These are phyloP conservation scores for Hyphopichia wangnamkhiaoensis DNA, from an alignment of 1,139 yeast species.

Conservation along the genomic window DNA sequence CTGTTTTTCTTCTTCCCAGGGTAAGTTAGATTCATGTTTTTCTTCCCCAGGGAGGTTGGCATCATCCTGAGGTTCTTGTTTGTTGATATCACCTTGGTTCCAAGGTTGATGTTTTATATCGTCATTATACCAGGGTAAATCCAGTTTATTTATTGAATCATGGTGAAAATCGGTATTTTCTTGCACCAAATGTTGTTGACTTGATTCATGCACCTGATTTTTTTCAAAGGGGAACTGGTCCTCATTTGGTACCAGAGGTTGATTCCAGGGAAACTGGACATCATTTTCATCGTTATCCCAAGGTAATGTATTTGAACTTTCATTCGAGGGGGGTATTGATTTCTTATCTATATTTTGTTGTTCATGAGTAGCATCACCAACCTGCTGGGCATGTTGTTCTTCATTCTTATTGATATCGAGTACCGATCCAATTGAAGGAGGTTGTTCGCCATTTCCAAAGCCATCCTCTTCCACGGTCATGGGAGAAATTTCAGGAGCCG, in stretches of 20 bases:
- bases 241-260: not conserved
- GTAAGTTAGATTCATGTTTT: not conserved
- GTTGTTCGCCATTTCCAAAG: not conserved
- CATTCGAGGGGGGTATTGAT: constrained; percentile 6
- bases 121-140: constrained; percentile 5
- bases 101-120: constrained; percentile 5
- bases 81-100: constrained; percentile 1
- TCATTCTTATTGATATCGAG: not conserved
- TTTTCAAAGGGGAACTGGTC: constrained; percentile 1
- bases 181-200: not conserved
- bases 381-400: not conserved
- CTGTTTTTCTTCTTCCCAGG: not conserved
- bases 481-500: constrained; percentile 3
- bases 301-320: not conserved
- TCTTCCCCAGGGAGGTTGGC: constrained; percentile 7
- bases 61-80: not conserved
- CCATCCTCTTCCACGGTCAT: constrained; percentile 1
- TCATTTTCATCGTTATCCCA: not conserved
- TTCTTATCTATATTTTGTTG: too few relatives aligned
- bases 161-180: not conserved
- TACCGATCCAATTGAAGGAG: not conserved
- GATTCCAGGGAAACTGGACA: not conserved
- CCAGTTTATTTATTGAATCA: not conserved
- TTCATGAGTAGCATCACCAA: too few relatives aligned
- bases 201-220: not conserved